Conservation (phyloP, 1,284 basidiomycete genomes). For the Leccinum solheimii region DNA sequence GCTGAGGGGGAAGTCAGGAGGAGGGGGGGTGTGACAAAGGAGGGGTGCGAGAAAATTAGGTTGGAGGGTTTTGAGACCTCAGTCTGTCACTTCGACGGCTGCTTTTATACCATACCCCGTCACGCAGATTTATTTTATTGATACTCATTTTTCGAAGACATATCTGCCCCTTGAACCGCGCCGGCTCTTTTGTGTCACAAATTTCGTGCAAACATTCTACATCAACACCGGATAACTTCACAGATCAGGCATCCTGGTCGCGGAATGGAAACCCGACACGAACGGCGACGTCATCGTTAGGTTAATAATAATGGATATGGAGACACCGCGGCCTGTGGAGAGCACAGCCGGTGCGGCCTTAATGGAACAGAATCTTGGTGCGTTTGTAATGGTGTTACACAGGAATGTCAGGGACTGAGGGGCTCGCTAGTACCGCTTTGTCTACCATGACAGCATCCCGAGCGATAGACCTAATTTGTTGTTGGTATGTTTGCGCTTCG, state of each 20-base stretch:
- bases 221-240: conserved; percentile 24
- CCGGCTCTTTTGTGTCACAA: conserved; percentile 22
- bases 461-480: conserved; percentile 9
- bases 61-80: conserved; percentile 1
- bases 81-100: neutral
- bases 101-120: conserved; percentile 26
- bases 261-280: conserved; percentile 26
- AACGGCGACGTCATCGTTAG: conserved; percentile 24
- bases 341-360: conserved; percentile 30
- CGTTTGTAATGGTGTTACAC: conserved; percentile 13
- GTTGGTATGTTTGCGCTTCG: conserved; percentile 19
- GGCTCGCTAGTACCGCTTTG: conserved; percentile 23
- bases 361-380: conserved; percentile 9
- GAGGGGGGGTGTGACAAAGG: neutral
- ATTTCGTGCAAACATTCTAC: conserved; percentile 8
- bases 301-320: conserved; percentile 19
- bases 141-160: conserved; percentile 12
- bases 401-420: conserved; percentile 26
- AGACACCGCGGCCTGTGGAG: conserved; percentile 8
- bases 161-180: conserved; percentile 11
- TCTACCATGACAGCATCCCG: conserved; percentile 33
- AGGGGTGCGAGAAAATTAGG: conserved; percentile 20
- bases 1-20: neutral
- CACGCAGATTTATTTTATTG: conserved; percentile 14
- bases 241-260: conserved; percentile 27